phyloP scores from a whole-genome alignment of 108 stramenopile species.

The Nitzschia sp. region DNA sequence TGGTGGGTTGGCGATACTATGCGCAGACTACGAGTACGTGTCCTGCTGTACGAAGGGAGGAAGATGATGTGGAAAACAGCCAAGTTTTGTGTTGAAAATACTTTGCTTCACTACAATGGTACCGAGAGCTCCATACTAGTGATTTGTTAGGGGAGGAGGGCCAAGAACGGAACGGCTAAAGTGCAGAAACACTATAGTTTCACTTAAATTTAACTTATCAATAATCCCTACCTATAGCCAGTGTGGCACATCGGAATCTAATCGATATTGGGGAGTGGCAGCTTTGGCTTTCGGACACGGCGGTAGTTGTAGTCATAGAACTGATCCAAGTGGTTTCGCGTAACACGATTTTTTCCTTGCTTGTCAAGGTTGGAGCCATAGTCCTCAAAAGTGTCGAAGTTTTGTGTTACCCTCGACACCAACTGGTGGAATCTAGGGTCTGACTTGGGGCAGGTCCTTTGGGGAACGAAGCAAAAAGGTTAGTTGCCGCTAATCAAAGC shows the following conservation, averaged over 20 bases:
- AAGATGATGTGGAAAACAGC: too few species aligned
- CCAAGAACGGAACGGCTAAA: too few species aligned
- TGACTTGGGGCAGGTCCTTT: slow-evolving; percentile 75
- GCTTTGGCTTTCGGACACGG: slow-evolving; percentile 77
- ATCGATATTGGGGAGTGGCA: slow-evolving; percentile 39
- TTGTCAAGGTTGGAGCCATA: slow-evolving; percentile 72
- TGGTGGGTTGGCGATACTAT: too few species aligned
- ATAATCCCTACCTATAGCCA: too few species aligned
- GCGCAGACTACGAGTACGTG: too few species aligned
- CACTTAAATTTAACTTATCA: too few species aligned
- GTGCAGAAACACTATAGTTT: too few species aligned
- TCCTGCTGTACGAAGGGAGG: too few species aligned
- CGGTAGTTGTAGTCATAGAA: slow-evolving; percentile 88
- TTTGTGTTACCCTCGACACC: slow-evolving; percentile 78
- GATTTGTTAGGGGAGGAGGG: too few species aligned
- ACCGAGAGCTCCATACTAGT: too few species aligned
- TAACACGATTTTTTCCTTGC: slow-evolving; percentile 51
- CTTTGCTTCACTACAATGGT: too few species aligned
- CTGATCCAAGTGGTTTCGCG: slow-evolving; percentile 68
- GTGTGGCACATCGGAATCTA: not conserved
- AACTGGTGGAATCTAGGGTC: slow-evolving; percentile 82
- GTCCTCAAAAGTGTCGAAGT: slow-evolving; percentile 93
- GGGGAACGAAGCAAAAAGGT: not conserved
- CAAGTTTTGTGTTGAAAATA: too few species aligned
- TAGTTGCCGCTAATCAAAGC: not conserved